phyloP scores from a whole-genome alignment of 1,284 basidiomycete species.

The Cryptococcus neoformans region DNA sequence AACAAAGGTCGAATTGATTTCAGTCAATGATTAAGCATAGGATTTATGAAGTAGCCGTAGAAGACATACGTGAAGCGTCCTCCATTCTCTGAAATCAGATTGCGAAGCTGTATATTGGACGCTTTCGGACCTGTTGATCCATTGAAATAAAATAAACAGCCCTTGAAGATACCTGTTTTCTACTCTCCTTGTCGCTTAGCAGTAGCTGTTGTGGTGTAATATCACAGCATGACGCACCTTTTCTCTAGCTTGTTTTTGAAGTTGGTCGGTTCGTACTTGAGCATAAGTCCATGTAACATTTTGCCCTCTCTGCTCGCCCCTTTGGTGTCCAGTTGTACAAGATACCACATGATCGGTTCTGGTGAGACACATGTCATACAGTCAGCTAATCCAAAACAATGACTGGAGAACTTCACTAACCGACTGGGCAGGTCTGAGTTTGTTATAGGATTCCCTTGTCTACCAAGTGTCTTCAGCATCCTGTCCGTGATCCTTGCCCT shows the following conservation, averaged over 20 bases:
- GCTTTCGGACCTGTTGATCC: slow-evolving; percentile 45
- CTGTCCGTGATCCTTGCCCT: slow-evolving; percentile 25
- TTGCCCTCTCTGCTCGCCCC: not conserved
- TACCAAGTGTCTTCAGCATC: slow-evolving; percentile 36
- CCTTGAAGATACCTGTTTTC: slow-evolving; percentile 25
- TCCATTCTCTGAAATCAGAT: slow-evolving; percentile 46
- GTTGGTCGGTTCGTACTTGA: slow-evolving; percentile 39
- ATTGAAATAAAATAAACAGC: slow-evolving; percentile 47
- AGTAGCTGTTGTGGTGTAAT: not conserved
- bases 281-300: slow-evolving; percentile 32
- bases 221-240: too few species aligned
- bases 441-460: slow-evolving; percentile 38
- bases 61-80: slow-evolving; percentile 37
- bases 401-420: slow-evolving; percentile 10
- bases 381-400: not conserved
- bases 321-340: slow-evolving; percentile 43
- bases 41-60: not conserved
- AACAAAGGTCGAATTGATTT: not conserved
- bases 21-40: not conserved
- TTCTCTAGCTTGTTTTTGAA: slow-evolving; percentile 21
- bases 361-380: not conserved
- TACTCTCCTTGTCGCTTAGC: slow-evolving; percentile 1
- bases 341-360: slow-evolving; percentile 45
- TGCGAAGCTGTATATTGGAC: slow-evolving; percentile 48
- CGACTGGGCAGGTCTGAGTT: slow-evolving; percentile 38